Conservation (phyloP, 1,284 basidiomycete species). For the Cronartium quercuum region DNA sequence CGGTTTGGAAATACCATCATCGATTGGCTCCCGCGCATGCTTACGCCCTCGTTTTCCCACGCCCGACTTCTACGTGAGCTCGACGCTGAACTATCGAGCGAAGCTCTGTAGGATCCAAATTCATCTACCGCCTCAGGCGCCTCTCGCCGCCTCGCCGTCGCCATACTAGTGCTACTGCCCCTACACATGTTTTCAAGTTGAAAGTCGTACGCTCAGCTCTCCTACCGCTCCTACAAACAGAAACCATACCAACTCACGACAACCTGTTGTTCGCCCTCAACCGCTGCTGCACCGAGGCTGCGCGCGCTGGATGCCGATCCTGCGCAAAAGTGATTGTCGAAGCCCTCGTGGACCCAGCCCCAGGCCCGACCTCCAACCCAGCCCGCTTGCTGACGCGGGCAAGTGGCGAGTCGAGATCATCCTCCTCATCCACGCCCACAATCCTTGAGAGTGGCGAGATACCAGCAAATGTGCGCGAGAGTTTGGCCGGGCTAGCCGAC, state of each 20-base stretch:
- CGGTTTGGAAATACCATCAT: conserved; percentile 1
- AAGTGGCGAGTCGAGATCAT: conserved; percentile 24
- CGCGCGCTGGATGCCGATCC: conserved; percentile 2
- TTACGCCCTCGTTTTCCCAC: too few species aligned
- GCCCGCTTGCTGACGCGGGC: background rate
- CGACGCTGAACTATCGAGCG: too few species aligned
- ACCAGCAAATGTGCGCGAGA: conserved; percentile 4
- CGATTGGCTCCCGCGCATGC: conserved; percentile 22
- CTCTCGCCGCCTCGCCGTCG: background rate
- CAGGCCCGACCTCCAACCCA: background rate
- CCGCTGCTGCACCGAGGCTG: background rate
- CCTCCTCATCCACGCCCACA: conserved; percentile 1
- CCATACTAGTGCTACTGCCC: too few species aligned
- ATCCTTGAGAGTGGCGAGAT: conserved; percentile 13
- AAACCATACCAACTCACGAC: too few species aligned
- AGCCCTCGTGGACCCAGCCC: background rate
- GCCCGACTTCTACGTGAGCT: too few species aligned
- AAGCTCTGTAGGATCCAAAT: conserved; percentile 16
- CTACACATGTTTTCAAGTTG: too few species aligned
- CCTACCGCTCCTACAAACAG: too few species aligned
- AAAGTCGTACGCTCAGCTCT: too few species aligned
- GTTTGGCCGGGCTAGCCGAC: conserved; percentile 33
- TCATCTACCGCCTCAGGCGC: conserved; percentile 10
- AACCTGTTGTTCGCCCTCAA: background rate
- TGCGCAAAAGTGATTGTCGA: conserved; percentile 31